These are phyloP conservation scores for Rhododendron mucronatum DNA, from an alignment of 148 eudicot species.

Conservation along the genomic window DNA sequence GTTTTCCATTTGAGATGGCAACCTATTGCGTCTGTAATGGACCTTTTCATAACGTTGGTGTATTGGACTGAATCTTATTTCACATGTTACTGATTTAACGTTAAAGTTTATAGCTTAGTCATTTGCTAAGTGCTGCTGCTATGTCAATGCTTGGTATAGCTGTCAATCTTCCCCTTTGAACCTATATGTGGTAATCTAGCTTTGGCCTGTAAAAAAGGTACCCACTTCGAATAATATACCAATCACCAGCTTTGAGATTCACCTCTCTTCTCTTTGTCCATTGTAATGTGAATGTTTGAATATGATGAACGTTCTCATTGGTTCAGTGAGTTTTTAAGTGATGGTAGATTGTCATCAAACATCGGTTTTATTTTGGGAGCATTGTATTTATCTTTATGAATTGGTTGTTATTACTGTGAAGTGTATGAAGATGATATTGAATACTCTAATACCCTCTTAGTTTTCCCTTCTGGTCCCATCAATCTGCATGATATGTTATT, in stretches of 20 bases:
- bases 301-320: not conserved
- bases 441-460: not conserved
- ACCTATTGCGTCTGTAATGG: not conserved
- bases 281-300: not conserved
- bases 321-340: not conserved
- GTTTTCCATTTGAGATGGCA: not conserved
- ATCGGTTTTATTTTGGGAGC: not conserved
- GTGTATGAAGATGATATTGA: not conserved
- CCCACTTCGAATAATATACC: not conserved
- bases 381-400: not conserved
- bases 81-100: not conserved
- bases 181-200: not conserved
- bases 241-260: not conserved
- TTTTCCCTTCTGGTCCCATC: conserved; percentile 4
- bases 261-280: not conserved
- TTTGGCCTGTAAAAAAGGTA: not conserved
- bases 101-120: not conserved
- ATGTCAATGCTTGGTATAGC: not conserved
- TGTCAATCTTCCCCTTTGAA: not conserved
- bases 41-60: not conserved
- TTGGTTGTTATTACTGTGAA: not conserved
- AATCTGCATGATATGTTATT: not conserved
- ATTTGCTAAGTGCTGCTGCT: not conserved
- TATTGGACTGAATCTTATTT: not conserved
- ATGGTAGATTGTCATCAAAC: not conserved